A percentile compares a stretch with the other conserved stretches of the same genome.
Evolutionary conservation across 1,284 basidiomycete species (phyloP).

Genomic region (Fomitopsis betulina): DNA sequence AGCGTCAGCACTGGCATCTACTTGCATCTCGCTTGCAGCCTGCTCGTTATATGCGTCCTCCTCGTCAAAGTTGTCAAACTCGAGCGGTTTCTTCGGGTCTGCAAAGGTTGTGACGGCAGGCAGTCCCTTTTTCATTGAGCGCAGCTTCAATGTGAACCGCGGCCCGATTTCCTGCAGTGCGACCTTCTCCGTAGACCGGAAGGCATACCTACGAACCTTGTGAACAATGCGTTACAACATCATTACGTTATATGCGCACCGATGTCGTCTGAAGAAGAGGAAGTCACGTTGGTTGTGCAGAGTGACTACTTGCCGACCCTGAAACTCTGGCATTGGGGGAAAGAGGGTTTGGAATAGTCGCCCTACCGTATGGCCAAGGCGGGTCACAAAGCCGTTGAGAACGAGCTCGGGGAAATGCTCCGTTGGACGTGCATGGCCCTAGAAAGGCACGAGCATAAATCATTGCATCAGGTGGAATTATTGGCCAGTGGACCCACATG

Average conservation of each 20-base stretch:
- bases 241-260: conserved; percentile 37
- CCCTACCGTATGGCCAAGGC: conserved; percentile 90
- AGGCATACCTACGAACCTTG: conserved; percentile 69
- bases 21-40: conserved; percentile 24
- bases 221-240: neutral
- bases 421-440: conserved; percentile 92
- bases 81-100: conserved; percentile 49
- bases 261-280: conserved; percentile 93
- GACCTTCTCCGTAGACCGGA: conserved; percentile 87
- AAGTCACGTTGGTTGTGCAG: conserved; percentile 98
- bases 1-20: conserved; percentile 13
- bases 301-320: conserved; percentile 96
- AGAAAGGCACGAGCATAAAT: neutral
- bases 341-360: conserved; percentile 95
- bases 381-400: conserved; percentile 92
- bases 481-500: conserved; percentile 48
- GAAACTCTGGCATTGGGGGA: conserved; percentile 92
- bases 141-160: conserved; percentile 92
- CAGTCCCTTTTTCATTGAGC: conserved; percentile 85
- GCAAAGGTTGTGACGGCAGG: conserved; percentile 74
- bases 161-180: conserved; percentile 98
- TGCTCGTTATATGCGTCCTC: conserved; percentile 21
- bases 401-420: conserved; percentile 95
- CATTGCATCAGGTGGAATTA: neutral
- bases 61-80: conserved; percentile 50